Evolutionary conservation across 768 basidiomycete genomes (phyloP), one percentile per base, ranked within the genome.

Genomic region (Lentinula edodes): DNA sequence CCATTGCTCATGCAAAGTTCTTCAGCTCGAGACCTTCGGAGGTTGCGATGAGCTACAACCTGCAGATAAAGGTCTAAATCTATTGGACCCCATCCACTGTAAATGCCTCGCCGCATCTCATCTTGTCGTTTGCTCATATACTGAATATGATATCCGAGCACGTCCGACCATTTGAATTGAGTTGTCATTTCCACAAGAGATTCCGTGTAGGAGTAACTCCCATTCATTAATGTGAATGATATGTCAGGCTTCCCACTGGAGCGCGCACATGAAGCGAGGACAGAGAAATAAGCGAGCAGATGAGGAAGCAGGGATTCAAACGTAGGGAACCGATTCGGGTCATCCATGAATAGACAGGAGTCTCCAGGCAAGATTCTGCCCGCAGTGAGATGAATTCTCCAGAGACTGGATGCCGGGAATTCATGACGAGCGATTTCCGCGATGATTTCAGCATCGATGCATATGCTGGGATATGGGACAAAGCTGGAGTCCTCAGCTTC

Each of bases 131-230:
- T 38, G 41, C 42, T 52, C 50, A 62, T 57, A 46, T 62, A 66
- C 7, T 56, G 42, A 52, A 62, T 43, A 41, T 66, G 65, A 42
- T 66, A 66, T 2, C 56, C 56, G 20, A 66, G 56, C 4, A 66
- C 65, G 41, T 54, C 61, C 3, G 63, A 42, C 65, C 65, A 66
- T 36, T 64, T 36, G 41, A 55, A 66, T 23, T 60, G 52, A 39
- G 62, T 56, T 35, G 61, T 46, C n/a, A 64, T 60, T 42, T 62
- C 63, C 1, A 54, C 55, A 36, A 66, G 65, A 52, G 59, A 51
- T 36, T 56, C 53, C 15, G 62, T 18, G 39, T 66, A 64, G 1
- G 18, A 9, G 3, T 10, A 12, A 10, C 52, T 9, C 7, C 36
- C 53, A 38, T 28, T n/a, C 6, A n/a, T 5, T 12, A 61, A 20